A percentile compares a stretch with the other conserved stretches of the same genome.
phyloP scores from a whole-genome alignment of 306 rosid genomes.

The Begonia loranthoides region DNA sequence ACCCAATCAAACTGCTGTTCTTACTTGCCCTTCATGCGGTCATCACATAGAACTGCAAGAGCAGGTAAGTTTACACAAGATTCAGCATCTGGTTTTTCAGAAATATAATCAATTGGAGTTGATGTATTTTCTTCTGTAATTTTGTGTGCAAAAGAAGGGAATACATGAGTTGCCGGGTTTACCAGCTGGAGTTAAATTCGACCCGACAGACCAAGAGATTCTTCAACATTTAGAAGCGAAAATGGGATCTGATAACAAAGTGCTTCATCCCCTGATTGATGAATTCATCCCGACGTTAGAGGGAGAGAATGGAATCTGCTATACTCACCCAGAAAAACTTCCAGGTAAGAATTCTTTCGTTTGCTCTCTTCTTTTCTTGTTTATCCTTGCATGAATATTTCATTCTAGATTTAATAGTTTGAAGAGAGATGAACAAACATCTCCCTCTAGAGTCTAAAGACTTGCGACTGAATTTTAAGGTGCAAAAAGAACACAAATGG shows the following conservation, averaged over 20 bases:
- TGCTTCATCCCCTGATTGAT: constrained; percentile 79
- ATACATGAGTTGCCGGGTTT: constrained; percentile 61
- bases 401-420: not conserved
- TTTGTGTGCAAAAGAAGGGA: constrained; percentile 21
- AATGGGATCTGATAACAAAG: constrained; percentile 32
- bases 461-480: too few relatives aligned
- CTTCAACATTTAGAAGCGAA: constrained; percentile 81
- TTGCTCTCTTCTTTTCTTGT: not conserved
- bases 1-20: not conserved
- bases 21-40: constrained; percentile 68
- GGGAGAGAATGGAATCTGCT: constrained; percentile 87
- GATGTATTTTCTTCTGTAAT: not conserved
- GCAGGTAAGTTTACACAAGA: constrained; percentile 27
- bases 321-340: constrained; percentile 85
- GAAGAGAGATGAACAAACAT: not conserved
- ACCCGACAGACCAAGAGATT: constrained; percentile 80
- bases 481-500: too few relatives aligned
- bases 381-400: too few relatives aligned
- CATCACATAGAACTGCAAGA: constrained; percentile 45
- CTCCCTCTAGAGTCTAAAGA: not conserved
- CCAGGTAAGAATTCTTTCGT: constrained; percentile 40
- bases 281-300: constrained; percentile 77
- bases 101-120: not conserved
- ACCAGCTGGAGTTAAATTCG: constrained; percentile 89
- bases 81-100: not conserved